Evolutionary conservation across 306 rosid genomes (phyloP), one percentile per base, ranked within the genome.

Genomic region (Prunus padus): DNA sequence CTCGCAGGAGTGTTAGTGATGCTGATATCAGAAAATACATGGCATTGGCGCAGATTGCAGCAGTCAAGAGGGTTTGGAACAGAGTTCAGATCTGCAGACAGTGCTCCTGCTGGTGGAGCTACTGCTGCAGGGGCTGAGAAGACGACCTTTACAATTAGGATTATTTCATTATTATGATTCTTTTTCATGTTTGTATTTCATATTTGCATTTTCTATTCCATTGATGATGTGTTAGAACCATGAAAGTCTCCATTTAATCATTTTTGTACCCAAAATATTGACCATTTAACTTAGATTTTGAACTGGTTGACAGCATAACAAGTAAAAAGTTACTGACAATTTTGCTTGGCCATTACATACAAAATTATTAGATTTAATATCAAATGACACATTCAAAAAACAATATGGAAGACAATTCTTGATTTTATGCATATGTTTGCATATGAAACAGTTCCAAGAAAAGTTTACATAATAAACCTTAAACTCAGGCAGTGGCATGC

Each of bases 1-100:
- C 85, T 26, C 72, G 85, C 14, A 74, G 67, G 71, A 80, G 79
- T 61, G 80, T 80, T 18, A 80, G 73, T 11, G 73, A 80, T 14
- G 28, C 26, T 20, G 14, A 81, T 40, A 77, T 77, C 37, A 66
- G 52, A 1, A 82, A 82, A 59, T 82, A 82, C 75, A 67, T 72
- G 71, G 82, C 67, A 18, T 82, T 82, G 57, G 75, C 81, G 0
- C 78, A 67, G 20, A n/a, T 54, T 82, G 60, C 76, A 82, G 79
- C 79, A 82, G 63, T 72, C 72, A 0, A 77, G 82, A 70, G 79
- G 79, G 23, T 60, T 82, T 45, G 79, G 82, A 13, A n/a, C 51
- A 8, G 55, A 67, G 44, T 82, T 69, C 67, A 80, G 51, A 45
- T 80, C 61, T 15, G 50, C 72, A 0, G 26, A 69, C 1, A 37